Base-by-base conservation (phyloP, 2,329 filamentous ascomycete genomes). In the Seiridium cupressi region DNA sequence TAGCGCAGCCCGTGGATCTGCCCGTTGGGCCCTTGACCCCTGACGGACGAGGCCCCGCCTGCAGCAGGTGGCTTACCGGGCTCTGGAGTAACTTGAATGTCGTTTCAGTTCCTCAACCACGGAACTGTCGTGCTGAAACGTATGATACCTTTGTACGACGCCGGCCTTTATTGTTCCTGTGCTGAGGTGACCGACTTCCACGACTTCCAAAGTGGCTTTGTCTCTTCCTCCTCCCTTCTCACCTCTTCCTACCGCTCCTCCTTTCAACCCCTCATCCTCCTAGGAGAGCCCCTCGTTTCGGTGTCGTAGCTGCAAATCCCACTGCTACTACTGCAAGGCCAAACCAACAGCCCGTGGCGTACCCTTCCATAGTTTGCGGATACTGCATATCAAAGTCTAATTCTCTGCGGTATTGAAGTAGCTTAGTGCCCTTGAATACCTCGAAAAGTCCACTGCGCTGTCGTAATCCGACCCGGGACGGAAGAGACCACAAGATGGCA, bases 401-500 rank as follows among this genome's bases (percentile, higher is more conserved):
- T 8, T 8, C 13, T 13, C 38, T 42, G 7, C 38, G 38, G 13
- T 42, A 42, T 42, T 8, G 13, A 42, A 13, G 38, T 7, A 42
- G 7, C 38, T 42, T 7, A 7, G 7, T 8, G 38, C 13, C 38
- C 13, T 8, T 13, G 38, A 42, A 13, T 35, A 35, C 34, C 34
- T 18, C 49, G 32, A 9, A 26, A 32, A 32, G 47, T 49, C 47
- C 35, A 49, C 47, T 49, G 32, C 6, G 32, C 26, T 26, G 47
- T 49, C 35, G 47, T 32, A 49, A 26, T 49, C 47, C n/a, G 18
- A 7, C 46, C n/a, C 31, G 35, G 32, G n/a, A 53, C 31, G 48
- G 44, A 13, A 53, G 26, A 51, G 13, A 18, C 18, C 51, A 18
- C 11, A 1, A n/a, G 9, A 36, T 88, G 84, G 79, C 85, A 42